Evolutionary conservation across 352 stramenopile species (phyloP), one percentile per base, ranked within the genome.

Genomic region (Globisporangium orthogonon): DNA sequence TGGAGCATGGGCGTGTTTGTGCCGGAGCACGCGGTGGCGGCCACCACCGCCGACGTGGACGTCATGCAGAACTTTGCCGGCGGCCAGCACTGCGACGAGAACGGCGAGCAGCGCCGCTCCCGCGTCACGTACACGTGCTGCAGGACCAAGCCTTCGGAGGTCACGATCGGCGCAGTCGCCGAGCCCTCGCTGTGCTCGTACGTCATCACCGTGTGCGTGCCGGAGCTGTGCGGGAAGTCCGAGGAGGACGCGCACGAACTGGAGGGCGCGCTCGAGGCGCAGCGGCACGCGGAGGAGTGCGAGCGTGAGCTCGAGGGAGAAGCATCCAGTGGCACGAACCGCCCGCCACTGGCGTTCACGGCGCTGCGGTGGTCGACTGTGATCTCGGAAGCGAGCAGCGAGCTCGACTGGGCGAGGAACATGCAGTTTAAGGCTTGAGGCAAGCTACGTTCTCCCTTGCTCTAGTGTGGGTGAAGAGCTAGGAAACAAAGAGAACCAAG

Each of bases 1-100:
- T 94, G 85, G 85, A 94, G 85, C 58, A 90, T 94, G 78, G 85
- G 85, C 5, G 63, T 78, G 2, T 92, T 74, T 52, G 73, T 83
- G 2, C 48, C 58, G 0, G 56, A 58, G 9, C 65, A 69, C 29
- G 63, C 67, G 2, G 63, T 41, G 10, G 65, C 75, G 28, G 58
- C 56, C 7, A 31, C 52, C 1, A 60, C 68, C 49, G 45, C 53
- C 6, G 69, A 58, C 18, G 70, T 71, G 14, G 74, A 90, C 50
- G 71, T 94, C 15, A 65, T 75, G 30, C 85, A 94, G 56, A 80
- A 78, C 58, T 94, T 87, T 63, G 63, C 74, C 0, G 80, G 82
- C 30, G 85, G 85, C 10, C 85, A 94, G 52, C 73, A 86, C 54
- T 94, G 85, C 41, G 85, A 94, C 50, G 85, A 94, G 59, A 94